Conservation (phyloP, 2,329 filamentous ascomycete genomes). For the Xylariaceae sp. region DNA sequence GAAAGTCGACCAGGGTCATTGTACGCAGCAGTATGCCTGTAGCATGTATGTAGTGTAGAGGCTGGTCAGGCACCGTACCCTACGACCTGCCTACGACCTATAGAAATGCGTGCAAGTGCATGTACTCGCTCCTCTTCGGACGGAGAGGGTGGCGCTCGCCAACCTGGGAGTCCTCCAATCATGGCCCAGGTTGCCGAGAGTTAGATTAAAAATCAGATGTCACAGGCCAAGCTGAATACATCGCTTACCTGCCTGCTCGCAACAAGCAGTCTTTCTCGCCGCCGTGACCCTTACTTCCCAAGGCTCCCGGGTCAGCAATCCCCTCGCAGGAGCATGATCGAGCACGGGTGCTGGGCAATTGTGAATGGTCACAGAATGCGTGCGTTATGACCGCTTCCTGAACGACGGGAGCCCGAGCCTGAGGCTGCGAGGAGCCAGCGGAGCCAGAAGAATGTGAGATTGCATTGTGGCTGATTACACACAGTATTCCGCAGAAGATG, state of each 20-base stretch:
- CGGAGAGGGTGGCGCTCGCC: slow-evolving; percentile 13
- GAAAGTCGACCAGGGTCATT: neutral
- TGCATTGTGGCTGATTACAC: neutral
- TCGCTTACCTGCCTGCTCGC: neutral
- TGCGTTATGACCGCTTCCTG: too few relatives aligned
- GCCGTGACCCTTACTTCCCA: neutral
- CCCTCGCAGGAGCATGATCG: neutral
- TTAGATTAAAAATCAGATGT: slow-evolving; percentile 6
- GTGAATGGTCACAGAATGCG: neutral
- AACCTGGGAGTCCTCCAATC: slow-evolving; percentile 6
- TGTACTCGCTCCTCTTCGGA: neutral
- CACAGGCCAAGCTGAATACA: slow-evolving; percentile 7
- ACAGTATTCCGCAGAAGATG: neutral
- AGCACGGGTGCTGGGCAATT: neutral
- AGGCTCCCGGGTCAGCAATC: neutral
- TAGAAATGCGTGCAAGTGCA: neutral
- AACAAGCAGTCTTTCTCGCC: neutral
- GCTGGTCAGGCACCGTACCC: neutral
- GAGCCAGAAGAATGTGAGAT: neutral
- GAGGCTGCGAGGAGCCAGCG: too few relatives aligned
- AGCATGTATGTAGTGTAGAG: neutral
- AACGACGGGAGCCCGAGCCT: too few relatives aligned
- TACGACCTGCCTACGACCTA: neutral
- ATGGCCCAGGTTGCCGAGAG: neutral
- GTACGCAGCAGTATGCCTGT: neutral